These are phyloP conservation scores for Mycena galopus DNA, from an alignment of 768 basidiomycete species.

Conservation along the genomic window DNA sequence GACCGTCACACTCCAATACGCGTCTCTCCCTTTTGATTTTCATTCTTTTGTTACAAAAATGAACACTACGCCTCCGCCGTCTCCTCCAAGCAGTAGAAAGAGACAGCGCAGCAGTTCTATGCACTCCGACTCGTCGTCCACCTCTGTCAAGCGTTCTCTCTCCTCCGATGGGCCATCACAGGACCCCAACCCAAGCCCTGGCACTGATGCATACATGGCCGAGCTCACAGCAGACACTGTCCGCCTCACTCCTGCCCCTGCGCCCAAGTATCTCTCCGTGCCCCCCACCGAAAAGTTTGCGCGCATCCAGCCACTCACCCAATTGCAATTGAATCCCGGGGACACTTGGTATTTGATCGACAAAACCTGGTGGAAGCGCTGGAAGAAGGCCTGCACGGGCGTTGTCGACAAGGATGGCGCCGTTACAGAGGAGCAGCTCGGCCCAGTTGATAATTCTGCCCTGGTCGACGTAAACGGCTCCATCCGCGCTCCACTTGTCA, in stretches of 20 bases:
- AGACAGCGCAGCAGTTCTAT: constrained; percentile 82
- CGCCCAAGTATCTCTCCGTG: constrained; percentile 43
- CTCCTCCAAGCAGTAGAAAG: constrained; percentile 67
- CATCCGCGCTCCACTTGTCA: constrained; percentile 60
- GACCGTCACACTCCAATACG: constrained; percentile 16
- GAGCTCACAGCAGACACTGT: constrained; percentile 63
- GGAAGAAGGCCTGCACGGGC: constrained; percentile 80
- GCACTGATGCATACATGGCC: constrained; percentile 79
- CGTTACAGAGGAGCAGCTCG: constrained; percentile 72
- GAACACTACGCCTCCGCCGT: constrained; percentile 55
- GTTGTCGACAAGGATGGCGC: constrained; percentile 76
- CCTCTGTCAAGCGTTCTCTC: constrained; percentile 84
- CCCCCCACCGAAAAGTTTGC: constrained; percentile 62
- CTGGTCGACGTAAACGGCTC: constrained; percentile 70
- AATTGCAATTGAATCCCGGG: constrained; percentile 67
- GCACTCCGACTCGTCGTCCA: constrained; percentile 77
- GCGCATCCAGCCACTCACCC: constrained; percentile 62
- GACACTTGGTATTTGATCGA: constrained; percentile 87
- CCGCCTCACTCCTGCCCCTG: constrained; percentile 41
- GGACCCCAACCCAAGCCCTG: constrained; percentile 61
- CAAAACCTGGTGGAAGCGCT: constrained; percentile 79
- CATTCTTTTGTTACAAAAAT: constrained; percentile 29
- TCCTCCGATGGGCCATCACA: constrained; percentile 76
- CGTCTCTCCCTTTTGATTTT: constrained; percentile 40
- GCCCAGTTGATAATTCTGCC: constrained; percentile 80